A percentile compares a stretch with the other conserved stretches of the same genome.
Conservation (phyloP, 2,329 filamentous ascomycete species). For the Fonsecaea monophora region DNA sequence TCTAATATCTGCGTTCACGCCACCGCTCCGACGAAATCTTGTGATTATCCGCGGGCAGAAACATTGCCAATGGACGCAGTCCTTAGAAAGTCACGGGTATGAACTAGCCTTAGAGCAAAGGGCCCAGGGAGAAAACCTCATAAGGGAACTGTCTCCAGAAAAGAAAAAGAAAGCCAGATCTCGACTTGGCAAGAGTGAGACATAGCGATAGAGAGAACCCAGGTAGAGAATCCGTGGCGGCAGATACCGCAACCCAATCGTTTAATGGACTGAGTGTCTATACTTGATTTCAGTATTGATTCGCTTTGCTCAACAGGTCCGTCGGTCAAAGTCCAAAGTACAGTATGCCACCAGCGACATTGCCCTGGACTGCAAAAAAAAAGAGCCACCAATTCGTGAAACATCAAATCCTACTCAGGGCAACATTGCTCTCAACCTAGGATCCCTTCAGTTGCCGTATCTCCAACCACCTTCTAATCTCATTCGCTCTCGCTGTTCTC, state of each 20-base stretch:
- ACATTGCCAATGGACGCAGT: no score
- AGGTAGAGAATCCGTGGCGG: conserved; percentile 3
- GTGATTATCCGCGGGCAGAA: background rate
- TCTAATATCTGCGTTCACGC: background rate
- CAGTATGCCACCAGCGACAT: conserved; percentile 4
- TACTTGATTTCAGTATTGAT: background rate
- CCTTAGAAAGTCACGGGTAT: no score
- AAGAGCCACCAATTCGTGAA: conserved; percentile 2
- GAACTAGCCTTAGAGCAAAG: background rate
- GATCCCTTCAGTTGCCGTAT: conserved; percentile 54
- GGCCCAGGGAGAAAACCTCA: background rate
- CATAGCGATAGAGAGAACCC: background rate
- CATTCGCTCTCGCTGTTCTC: conserved; percentile 78
- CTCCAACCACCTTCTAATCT: conserved; percentile 85
- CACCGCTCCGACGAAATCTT: background rate
- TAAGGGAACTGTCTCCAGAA: background rate
- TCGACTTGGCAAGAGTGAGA: background rate
- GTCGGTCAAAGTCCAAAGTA: background rate
- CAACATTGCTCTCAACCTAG: background rate
- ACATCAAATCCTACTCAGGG: conserved; percentile 8
- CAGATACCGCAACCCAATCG: background rate
- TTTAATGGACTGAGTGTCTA: background rate
- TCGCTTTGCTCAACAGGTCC: background rate
- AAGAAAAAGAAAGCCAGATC: background rate
- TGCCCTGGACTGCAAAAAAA: background rate